Conservation (phyloP, 2,329 filamentous ascomycete species). For the Botrytis paeoniae region DNA sequence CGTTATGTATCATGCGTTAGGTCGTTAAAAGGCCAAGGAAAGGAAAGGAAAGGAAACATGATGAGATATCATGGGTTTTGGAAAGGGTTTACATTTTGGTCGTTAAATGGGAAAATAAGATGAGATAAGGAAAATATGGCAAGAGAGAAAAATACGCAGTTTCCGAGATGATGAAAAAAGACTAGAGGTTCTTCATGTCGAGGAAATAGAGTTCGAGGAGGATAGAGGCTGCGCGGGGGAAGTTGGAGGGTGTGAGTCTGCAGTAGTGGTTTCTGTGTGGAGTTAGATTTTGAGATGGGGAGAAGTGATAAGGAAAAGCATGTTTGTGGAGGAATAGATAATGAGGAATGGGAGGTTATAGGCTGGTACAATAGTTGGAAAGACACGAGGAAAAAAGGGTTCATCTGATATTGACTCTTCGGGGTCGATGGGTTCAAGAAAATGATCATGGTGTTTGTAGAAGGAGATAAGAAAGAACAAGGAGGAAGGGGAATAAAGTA, state of each 20-base stretch:
- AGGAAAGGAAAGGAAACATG: neutral
- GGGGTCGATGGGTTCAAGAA: neutral
- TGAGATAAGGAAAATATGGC: neutral
- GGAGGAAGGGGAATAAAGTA: neutral
- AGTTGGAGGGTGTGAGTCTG: slow-evolving; percentile 30
- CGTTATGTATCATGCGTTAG: neutral
- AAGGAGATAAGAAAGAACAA: neutral
- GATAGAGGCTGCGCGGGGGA: slow-evolving; percentile 30
- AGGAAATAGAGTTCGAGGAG: slow-evolving; percentile 36
- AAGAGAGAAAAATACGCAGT: neutral
- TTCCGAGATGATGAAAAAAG: neutral
- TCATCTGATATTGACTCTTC: neutral
- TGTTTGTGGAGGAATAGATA: too few species aligned
- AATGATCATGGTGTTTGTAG: neutral
- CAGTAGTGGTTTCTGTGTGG: slow-evolving; percentile 35
- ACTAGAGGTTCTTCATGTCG: slow-evolving; percentile 24
- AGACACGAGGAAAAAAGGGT: neutral
- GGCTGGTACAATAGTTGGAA: neutral
- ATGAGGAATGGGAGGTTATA: neutral
- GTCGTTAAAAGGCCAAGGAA: neutral
- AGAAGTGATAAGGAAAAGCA: neutral
- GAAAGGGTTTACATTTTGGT: neutral
- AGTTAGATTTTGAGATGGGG: neutral
- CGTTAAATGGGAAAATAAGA: neutral
- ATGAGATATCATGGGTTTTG: neutral